Evolutionary conservation across 2,329 filamentous ascomycete species (phyloP).

Genomic region (Neofusicoccum parvum): DNA sequence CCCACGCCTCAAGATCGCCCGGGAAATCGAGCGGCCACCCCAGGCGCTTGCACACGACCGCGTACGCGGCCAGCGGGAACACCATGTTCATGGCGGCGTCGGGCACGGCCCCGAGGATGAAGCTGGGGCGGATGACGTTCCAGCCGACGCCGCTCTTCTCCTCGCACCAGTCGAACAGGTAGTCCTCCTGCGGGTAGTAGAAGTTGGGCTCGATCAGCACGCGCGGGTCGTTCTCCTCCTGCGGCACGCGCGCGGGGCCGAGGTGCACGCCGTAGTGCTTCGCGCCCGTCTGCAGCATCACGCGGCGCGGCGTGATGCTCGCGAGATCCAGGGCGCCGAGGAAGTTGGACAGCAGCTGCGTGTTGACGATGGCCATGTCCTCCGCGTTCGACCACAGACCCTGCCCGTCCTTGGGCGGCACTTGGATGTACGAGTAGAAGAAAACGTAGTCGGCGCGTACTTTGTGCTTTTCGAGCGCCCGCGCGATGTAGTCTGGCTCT

Average conservation of each 20-base stretch:
- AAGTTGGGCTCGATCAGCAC: constrained; percentile 54
- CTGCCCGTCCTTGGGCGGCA: constrained; percentile 47
- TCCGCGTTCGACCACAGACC: constrained; percentile 54
- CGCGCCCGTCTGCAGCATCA: constrained; percentile 55
- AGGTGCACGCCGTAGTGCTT: constrained; percentile 58
- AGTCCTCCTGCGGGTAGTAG: constrained; percentile 59
- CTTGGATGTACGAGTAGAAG: constrained; percentile 60
- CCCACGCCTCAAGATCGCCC: constrained; percentile 48
- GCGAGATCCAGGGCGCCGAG: constrained; percentile 46
- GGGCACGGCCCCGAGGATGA: constrained; percentile 52
- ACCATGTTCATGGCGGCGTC: constrained; percentile 55
- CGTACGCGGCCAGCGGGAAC: constrained; percentile 54
- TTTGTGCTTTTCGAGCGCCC: constrained; percentile 35
- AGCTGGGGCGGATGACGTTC: constrained; percentile 53
- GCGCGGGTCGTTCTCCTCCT: constrained; percentile 51
- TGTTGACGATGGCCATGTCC: constrained; percentile 53
- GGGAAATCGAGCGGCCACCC: constrained; percentile 48
- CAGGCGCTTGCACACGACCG: constrained; percentile 49
- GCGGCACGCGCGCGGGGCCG: constrained; percentile 47
- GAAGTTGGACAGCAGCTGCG: constrained; percentile 52
- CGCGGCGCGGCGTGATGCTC: constrained; percentile 47
- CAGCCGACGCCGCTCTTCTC: constrained; percentile 39
- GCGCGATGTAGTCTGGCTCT: constrained; percentile 40
- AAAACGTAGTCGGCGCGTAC: constrained; percentile 51
- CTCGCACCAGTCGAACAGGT: constrained; percentile 47